Conservation (phyloP, 495 filamentous ascomycete genomes). For the Aspergillus olivimuriae region DNA sequence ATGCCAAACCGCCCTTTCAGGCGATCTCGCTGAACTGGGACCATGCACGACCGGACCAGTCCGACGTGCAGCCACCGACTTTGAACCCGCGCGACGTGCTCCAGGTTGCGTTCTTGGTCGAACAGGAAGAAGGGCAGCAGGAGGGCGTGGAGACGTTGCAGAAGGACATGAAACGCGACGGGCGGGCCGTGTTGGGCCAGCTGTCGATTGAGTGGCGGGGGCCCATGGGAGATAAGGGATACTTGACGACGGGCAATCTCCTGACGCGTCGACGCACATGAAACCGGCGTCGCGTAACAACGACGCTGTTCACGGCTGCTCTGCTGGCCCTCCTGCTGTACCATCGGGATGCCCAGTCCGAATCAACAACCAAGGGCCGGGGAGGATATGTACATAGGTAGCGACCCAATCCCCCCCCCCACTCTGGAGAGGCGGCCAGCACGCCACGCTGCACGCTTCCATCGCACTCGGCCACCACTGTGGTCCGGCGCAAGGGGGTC, state of each 20-base stretch:
- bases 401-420: not conserved
- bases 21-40: slow-evolving; percentile 56
- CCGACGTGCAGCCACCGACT: slow-evolving; percentile 45
- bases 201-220: slow-evolving; percentile 82
- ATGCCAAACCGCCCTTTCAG: slow-evolving; percentile 50
- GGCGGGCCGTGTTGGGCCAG: slow-evolving; percentile 66
- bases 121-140: slow-evolving; percentile 52
- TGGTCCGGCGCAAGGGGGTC: no score
- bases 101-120: slow-evolving; percentile 84
- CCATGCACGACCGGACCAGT: slow-evolving; percentile 20
- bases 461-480: no score
- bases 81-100: slow-evolving; percentile 80
- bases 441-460: no score
- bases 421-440: no score
- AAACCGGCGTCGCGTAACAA: not conserved
- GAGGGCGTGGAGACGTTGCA: slow-evolving; percentile 40
- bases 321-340: not conserved
- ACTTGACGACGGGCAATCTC: slow-evolving; percentile 79
- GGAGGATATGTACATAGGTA: not conserved
- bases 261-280: slow-evolving; percentile 51
- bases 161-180: slow-evolving; percentile 51
- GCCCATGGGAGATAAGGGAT: slow-evolving; percentile 84
- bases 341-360: not conserved
- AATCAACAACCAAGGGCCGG: no score
- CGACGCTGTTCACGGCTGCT: not conserved